Base-by-base conservation (phyloP, 2,329 filamentous ascomycete genomes). In the Amphichorda felina region DNA sequence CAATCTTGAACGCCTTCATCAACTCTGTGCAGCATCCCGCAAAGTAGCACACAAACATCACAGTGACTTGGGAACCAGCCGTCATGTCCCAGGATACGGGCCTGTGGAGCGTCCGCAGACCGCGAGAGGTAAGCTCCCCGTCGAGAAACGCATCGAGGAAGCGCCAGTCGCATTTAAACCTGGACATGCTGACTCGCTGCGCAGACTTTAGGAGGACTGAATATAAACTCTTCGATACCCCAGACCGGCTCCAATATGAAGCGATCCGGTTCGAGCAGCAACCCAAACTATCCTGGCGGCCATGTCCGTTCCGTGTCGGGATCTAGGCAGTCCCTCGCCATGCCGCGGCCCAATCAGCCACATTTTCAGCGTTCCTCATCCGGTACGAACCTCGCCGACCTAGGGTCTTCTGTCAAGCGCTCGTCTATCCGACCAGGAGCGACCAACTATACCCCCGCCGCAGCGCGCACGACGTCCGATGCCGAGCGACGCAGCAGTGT, bases 201-300 rank as follows among this genome's bases (percentile, higher is more conserved):
- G 43, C 57, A 93, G 86, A 95, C 91, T 36, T 75, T 96, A 40
- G 88, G 82, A 44, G 79, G 79, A 45, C 77, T 94, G 51, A 89
- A 77, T 55, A 76, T 79, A 56, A 89, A 87, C 57, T 82, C 83
- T 15, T 75, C 77, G 16, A 84, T 98, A 43, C 91, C 91, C 15
- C 86, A 94, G 61, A 89, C 91, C 8, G 73, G 83, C 19, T 96
- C 89, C 28, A 85, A 87, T 28, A 81, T 98, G 72, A 98, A 98
- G 66, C 84, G 91, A 36, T 82, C 84, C 21, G 91, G 79, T 51
- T 88, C 86, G 10, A 78, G 77, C 47, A 77, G 76, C 43, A 75
- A 76, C 50, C 66, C 67, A 39, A 75, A 72, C 31, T 80, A 74
- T 50, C 76, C 78, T 13, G 54, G 50, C 37, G 78, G 80, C 53